These are phyloP conservation scores for Begonia masoniana DNA, from an alignment of 306 rosid species.

Conservation along the genomic window DNA sequence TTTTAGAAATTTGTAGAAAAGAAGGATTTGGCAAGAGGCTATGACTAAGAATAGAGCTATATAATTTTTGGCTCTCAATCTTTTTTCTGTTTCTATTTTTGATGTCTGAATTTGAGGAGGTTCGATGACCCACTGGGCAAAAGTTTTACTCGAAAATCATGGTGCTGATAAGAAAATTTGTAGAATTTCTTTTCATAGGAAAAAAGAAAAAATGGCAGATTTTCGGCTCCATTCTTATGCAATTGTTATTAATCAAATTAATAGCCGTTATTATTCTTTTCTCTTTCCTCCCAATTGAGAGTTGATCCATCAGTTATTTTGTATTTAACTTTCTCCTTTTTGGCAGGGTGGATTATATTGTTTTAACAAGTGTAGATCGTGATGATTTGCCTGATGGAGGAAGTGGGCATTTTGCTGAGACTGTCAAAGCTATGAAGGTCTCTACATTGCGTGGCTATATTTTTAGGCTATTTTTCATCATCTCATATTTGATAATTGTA, in stretches of 20 bases:
- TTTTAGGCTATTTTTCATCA: conserved; percentile 3
- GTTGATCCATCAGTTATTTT: background rate
- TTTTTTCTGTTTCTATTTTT: background rate
- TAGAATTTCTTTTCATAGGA: no score
- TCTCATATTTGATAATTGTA: background rate
- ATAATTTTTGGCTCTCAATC: background rate
- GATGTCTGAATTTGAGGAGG: background rate
- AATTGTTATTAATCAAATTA: background rate
- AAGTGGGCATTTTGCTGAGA: conserved; percentile 88
- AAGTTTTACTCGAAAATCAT: no score
- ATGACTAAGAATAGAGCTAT: background rate
- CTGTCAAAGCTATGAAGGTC: conserved; percentile 88
- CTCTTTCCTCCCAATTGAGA: background rate
- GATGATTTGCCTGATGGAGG: conserved; percentile 99
- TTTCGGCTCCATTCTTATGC: background rate
- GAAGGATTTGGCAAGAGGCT: background rate
- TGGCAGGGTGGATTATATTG: conserved; percentile 72
- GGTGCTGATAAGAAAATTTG: no score
- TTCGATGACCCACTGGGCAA: background rate
- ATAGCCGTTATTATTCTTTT: background rate
- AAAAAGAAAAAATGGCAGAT: no score
- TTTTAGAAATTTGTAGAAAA: no score
- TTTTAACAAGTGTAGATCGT: conserved; percentile 88
- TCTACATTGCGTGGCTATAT: conserved; percentile 1
- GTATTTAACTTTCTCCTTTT: background rate